Conservation (phyloP, 805 yeast genomes). For the Pichia thaimueangensis region DNA sequence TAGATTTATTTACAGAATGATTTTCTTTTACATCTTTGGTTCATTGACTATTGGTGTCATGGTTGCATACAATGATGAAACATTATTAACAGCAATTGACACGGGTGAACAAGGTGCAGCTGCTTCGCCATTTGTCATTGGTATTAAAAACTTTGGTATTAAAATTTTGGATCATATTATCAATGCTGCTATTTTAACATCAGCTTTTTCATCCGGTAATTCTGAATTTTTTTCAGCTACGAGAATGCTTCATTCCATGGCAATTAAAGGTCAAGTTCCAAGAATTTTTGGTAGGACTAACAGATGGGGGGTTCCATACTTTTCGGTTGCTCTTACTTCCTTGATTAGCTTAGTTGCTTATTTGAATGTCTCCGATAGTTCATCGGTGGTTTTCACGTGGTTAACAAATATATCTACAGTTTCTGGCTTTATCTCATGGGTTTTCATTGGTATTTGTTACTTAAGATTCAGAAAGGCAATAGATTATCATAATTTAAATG, state of each 20-base stretch:
- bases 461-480: constrained; percentile 63
- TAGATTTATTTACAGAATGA: constrained; percentile 56
- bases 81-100: constrained; percentile 38
- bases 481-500: constrained; percentile 41
- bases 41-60: constrained; percentile 54
- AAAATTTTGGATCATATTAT: constrained; percentile 53
- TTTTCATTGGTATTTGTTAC: constrained; percentile 46
- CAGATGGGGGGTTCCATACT: constrained; percentile 51
- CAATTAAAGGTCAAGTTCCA: constrained; percentile 37
- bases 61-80: constrained; percentile 46
- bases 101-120: constrained; percentile 47
- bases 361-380: constrained; percentile 46
- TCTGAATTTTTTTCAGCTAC: constrained; percentile 37
- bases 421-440: constrained; percentile 64
- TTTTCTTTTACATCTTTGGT: constrained; percentile 52
- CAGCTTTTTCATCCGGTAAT: constrained; percentile 49
- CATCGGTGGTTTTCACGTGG: constrained; percentile 56
- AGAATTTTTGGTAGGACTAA: constrained; percentile 31
- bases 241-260: constrained; percentile 36
- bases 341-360: constrained; percentile 42
- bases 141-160: constrained; percentile 55
- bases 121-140: constrained; percentile 65
- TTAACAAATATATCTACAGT: constrained; percentile 58
- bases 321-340: constrained; percentile 37
- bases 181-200: constrained; percentile 54